A percentile compares a stretch with the other conserved stretches of the same genome.
Conservation (phyloP, 2,329 filamentous ascomycete species). For the Ceratocystis cubensis region DNA sequence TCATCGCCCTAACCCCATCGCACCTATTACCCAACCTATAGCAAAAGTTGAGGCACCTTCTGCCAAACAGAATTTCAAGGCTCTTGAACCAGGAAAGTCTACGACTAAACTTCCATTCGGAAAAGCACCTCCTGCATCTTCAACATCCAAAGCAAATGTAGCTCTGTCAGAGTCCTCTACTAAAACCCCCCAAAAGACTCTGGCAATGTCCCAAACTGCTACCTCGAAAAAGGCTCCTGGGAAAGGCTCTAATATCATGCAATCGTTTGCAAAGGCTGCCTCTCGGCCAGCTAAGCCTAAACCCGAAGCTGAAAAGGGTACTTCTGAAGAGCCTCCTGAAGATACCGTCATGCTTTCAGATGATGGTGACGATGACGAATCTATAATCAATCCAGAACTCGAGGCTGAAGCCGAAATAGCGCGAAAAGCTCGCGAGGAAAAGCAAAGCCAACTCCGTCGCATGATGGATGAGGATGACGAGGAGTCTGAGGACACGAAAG, state of each 20-base stretch:
- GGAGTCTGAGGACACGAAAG: conserved; percentile 31
- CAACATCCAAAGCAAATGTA: neutral
- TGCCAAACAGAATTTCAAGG: neutral
- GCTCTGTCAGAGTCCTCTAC: neutral
- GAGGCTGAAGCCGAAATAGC: conserved; percentile 24
- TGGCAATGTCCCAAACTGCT: neutral
- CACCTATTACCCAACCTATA: neutral
- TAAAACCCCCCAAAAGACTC: neutral
- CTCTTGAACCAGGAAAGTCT: conserved; percentile 6
- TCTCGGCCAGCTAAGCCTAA: conserved; percentile 39
- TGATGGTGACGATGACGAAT: conserved; percentile 32
- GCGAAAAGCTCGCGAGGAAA: conserved; percentile 26
- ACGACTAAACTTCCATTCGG: conserved; percentile 9
- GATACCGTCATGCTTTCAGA: conserved; percentile 28
- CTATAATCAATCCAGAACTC: conserved; percentile 14
- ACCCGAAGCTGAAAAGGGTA: conserved; percentile 23
- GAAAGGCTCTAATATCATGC: conserved; percentile 52
- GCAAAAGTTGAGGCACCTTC: neutral
- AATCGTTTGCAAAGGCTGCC: conserved; percentile 58
- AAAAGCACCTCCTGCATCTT: neutral
- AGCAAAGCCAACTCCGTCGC: conserved; percentile 31
- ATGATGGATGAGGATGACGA: conserved; percentile 42
- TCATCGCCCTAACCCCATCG: neutral
- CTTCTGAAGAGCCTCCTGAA: conserved; percentile 23
- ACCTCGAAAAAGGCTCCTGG: conserved; percentile 6